Conservation (phyloP, 768 basidiomycete genomes). For the Mycena epipterygia region DNA sequence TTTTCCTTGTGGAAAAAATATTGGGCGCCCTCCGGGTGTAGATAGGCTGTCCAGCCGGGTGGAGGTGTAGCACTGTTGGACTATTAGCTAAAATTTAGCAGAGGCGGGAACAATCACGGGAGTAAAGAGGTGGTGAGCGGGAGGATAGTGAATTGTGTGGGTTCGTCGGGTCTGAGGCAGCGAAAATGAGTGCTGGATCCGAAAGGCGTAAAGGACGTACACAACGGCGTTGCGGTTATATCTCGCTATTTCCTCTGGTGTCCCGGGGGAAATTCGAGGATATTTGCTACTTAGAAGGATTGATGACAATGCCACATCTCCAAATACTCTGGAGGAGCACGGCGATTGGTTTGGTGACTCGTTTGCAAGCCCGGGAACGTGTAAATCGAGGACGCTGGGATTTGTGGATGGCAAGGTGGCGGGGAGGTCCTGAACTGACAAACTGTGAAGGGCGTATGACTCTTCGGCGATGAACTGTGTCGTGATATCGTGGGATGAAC, state of each 20-base stretch:
- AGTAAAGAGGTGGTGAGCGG: conserved; percentile 21
- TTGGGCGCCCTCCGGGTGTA: conserved; percentile 74
- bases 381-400: conserved; percentile 11
- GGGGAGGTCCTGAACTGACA: conserved; percentile 29
- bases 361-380: conserved; percentile 1
- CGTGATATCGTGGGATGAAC: conserved; percentile 40
- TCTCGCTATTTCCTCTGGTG: conserved; percentile 12
- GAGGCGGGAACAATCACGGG: conserved; percentile 2
- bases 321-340: conserved; percentile 12
- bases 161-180: conserved; percentile 11
- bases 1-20: conserved; percentile 67
- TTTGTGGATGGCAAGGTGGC: conserved; percentile 20
- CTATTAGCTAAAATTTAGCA: background rate
- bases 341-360: conserved; percentile 21
- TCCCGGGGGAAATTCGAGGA: conserved; percentile 19
- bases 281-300: conserved; percentile 10
- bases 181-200: background rate
- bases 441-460: conserved; percentile 22
- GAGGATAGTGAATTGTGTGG: conserved; percentile 8
- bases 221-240: conserved; percentile 8
- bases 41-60: conserved; percentile 59
- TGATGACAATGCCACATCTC: conserved; percentile 11
- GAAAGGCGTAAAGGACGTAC: background rate
- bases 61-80: conserved; percentile 30
- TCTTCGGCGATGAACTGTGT: conserved; percentile 25